Evolutionary conservation across 148 eudicot species (phyloP).

Genomic region (Polygonum aviculare): DNA sequence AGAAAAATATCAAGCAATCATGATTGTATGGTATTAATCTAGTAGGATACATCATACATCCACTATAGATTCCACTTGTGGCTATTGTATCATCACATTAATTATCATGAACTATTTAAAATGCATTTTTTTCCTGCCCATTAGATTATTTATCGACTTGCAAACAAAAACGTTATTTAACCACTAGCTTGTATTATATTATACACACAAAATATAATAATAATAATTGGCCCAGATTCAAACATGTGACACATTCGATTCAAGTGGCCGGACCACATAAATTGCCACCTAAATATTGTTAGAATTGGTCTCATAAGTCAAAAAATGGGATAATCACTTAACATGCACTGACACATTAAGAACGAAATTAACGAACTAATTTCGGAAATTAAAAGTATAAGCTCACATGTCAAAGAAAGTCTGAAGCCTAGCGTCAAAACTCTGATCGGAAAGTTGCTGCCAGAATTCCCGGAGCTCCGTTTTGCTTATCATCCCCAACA

Average conservation of each 20-base stretch:
- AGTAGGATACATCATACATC: background rate
- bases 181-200: no score
- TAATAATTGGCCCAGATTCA: background rate
- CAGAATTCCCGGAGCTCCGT: conserved; percentile 35
- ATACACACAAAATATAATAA: background rate
- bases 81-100: background rate
- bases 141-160: no score
- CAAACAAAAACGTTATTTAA: no score
- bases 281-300: background rate
- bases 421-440: conserved; percentile 50
- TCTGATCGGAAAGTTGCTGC: conserved; percentile 44
- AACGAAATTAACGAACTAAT: background rate
- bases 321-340: background rate
- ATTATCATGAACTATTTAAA: background rate
- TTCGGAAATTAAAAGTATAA: background rate
- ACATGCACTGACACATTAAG: no score
- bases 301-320: background rate
- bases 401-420: conserved; percentile 55
- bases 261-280: no score
- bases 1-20: background rate
- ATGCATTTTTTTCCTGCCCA: no score
- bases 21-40: background rate
- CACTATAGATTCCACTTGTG: background rate
- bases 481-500: conserved; percentile 26
- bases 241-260: background rate